Evolutionary conservation across 2,329 filamentous ascomycete genomes (phyloP).

Genomic region (Penicillium sp.): DNA sequence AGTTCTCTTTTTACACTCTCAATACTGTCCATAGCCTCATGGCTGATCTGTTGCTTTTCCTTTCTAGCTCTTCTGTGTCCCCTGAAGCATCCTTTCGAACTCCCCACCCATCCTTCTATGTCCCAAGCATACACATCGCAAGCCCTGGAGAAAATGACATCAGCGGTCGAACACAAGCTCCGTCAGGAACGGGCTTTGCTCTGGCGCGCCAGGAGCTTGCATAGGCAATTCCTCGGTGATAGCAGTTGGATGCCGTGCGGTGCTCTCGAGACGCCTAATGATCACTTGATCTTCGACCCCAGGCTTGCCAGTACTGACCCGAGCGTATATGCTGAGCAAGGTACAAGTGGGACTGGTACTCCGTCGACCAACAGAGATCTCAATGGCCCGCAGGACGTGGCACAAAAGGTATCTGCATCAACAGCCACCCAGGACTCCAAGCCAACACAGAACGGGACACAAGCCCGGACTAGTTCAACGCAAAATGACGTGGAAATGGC

Average conservation of each 20-base stretch:
- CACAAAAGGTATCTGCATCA: slow-evolving; percentile 7
- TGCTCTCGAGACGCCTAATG: slow-evolving; percentile 44
- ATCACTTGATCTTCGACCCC: slow-evolving; percentile 42
- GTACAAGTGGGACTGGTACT: slow-evolving; percentile 11
- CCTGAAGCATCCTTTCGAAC: slow-evolving; percentile 53
- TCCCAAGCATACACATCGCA: slow-evolving; percentile 52
- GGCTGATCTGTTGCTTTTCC: slow-evolving; percentile 9
- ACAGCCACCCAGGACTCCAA: slow-evolving; percentile 7
- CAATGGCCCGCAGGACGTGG: slow-evolving; percentile 10
- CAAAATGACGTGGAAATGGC: slow-evolving; percentile 31
- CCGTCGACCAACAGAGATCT: slow-evolving; percentile 9
- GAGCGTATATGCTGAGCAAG: slow-evolving; percentile 12
- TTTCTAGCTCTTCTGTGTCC: slow-evolving; percentile 49
- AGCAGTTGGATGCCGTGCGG: slow-evolving; percentile 52
- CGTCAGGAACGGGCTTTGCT: slow-evolving; percentile 50
- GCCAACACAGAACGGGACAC: neutral
- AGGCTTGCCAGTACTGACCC: slow-evolving; percentile 15
- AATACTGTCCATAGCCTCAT: neutral
- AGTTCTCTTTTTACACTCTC: slow-evolving; percentile 12
- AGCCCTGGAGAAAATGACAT: slow-evolving; percentile 50
- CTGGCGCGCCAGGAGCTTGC: slow-evolving; percentile 50
- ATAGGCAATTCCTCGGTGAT: slow-evolving; percentile 53
- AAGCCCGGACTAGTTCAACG: neutral
- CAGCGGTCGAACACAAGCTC: slow-evolving; percentile 49
- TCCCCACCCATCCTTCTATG: slow-evolving; percentile 52